phyloP scores from a whole-genome alignment of 208 protist species.

The Naegleria gruberi region DNA sequence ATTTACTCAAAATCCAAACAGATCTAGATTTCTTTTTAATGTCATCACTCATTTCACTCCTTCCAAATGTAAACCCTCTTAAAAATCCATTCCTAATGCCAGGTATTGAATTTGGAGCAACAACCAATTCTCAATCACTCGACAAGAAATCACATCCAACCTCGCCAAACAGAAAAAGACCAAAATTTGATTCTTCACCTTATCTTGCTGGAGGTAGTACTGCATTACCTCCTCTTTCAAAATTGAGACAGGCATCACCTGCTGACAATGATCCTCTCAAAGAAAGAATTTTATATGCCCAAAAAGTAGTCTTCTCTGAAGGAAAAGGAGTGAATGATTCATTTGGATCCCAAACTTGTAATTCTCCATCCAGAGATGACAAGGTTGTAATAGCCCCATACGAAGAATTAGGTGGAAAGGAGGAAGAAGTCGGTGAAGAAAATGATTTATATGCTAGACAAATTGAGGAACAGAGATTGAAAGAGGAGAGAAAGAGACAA shows the following conservation, averaged over 20 bases:
- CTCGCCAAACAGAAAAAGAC: background rate
- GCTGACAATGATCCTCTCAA: background rate
- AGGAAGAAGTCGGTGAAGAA: too few species aligned
- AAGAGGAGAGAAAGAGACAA: too few species aligned
- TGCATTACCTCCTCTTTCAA: background rate
- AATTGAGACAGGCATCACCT: background rate
- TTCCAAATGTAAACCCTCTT: background rate
- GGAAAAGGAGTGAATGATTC: background rate
- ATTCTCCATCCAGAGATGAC: too few species aligned
- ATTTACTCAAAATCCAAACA: conserved; percentile 4
- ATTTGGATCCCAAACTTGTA: too few species aligned
- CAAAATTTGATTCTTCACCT: background rate
- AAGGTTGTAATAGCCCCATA: too few species aligned
- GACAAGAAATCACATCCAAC: background rate
- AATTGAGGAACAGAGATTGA: too few species aligned
- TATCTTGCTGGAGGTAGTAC: background rate
- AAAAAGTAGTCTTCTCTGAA: background rate
- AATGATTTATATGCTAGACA: too few species aligned
- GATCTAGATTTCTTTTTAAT: background rate
- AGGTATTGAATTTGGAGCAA: background rate
- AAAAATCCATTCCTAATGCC: conserved; percentile 10
- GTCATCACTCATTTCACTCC: background rate
- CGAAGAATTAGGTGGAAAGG: too few species aligned
- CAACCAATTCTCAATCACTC: too few species aligned
- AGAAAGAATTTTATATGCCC: background rate